phyloP scores from a whole-genome alignment of 441 rosid genomes.

The Corymbia calophylla region DNA sequence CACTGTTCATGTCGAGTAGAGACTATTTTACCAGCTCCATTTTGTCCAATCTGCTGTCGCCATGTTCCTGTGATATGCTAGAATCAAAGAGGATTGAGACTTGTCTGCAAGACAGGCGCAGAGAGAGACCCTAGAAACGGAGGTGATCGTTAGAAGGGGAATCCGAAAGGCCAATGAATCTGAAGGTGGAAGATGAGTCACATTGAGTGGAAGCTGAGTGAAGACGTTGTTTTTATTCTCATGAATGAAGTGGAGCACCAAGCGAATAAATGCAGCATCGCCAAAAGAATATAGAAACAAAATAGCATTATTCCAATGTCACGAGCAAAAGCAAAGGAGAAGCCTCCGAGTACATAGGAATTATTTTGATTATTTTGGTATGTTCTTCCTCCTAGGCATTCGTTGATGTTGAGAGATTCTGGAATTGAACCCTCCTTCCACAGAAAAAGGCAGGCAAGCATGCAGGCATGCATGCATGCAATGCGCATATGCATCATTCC shows the following conservation, averaged over 20 bases:
- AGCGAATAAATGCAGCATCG: not conserved
- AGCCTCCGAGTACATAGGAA: not conserved
- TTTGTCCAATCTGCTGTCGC: not conserved
- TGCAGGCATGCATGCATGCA: not conserved
- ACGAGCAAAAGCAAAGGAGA: not conserved
- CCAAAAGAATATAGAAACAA: not conserved
- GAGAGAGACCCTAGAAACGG: not conserved
- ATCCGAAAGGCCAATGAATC: not conserved
- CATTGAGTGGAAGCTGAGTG: not conserved
- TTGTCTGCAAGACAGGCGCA: not conserved
- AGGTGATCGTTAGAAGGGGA: not conserved
- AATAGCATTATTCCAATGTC: not conserved
- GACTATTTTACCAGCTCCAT: not conserved
- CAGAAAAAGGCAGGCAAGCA: not conserved
- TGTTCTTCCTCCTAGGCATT: not conserved
- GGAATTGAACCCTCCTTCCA: not conserved
- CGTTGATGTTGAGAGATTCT: not conserved
- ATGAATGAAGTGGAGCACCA: not conserved
- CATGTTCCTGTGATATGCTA: not conserved
- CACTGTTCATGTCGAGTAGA: not conserved
- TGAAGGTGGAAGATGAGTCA: not conserved
- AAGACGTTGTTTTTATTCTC: not conserved
- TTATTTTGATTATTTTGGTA: not conserved
- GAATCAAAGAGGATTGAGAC: not conserved
- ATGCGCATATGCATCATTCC: not conserved